Base-by-base conservation (phyloP, 106 monocot species). In the Platanthera guangdongensis region DNA sequence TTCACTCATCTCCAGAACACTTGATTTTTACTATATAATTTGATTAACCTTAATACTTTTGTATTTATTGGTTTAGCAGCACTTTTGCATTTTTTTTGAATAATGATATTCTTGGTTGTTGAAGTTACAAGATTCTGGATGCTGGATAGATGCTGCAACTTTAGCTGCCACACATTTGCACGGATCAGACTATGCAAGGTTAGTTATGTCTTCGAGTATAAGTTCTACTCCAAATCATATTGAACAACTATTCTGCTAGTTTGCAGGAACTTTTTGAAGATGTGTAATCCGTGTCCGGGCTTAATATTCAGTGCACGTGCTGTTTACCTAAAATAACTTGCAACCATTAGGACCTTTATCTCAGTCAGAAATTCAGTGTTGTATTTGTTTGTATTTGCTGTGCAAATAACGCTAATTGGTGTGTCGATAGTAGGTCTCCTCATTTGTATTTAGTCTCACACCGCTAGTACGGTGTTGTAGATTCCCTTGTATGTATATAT, bases 101-200 rank as follows among this genome's bases (percentile, higher is more conserved):
- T 65, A 32, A 30, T 60, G 59, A 63, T 65, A 30, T 19, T 65
- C 10, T 50, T 5, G 28, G 60, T 59, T 79, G 52, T 30, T 86
- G 78, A 82, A 99, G 99, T 83, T 99, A 28, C 99, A 99, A 92
- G 99, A 99, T 88, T 94, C 99, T 85, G 99, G 94, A 80, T 94
- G 83, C 75, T 99, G 99, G 99, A 90, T 84, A 70, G 99, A 99
- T 90, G 99, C 99, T 76, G 99, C 92, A 79, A 94, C 99, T 76
- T 81, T 99, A 78, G 99, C 99, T 79, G 92, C 94, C 62, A 99
- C 90, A 68, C 94, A 99, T 92, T 92, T 99, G 83, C 88, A 84
- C 74, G 99, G 99, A 87, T 90, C 94, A 79, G 99, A 99, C 74
- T 99, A 99, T 92, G 81, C 91, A 51, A 99, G 99, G 99, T 99